These are phyloP conservation scores for Penicillium sp. DNA, from an alignment of 2,329 filamentous ascomycete genomes.

Conservation along the genomic window DNA sequence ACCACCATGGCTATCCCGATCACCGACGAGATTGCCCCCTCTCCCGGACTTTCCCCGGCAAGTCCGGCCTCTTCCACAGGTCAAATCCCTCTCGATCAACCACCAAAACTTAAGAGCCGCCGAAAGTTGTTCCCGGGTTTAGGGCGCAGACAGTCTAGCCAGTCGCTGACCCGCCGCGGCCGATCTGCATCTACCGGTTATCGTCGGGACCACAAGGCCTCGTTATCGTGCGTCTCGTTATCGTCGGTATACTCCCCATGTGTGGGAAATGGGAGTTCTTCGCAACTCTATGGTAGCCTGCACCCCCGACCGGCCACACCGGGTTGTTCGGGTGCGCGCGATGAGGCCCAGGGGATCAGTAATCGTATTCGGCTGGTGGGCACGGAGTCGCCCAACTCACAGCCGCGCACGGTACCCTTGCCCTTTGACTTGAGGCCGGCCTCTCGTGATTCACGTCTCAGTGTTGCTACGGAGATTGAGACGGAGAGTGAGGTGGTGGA, in stretches of 20 bases:
- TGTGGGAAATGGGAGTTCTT: conserved; percentile 52
- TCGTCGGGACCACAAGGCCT: conserved; percentile 58
- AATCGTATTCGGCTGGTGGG: conserved; percentile 54
- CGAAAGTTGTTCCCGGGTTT: conserved; percentile 68
- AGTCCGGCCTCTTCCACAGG: conserved; percentile 34
- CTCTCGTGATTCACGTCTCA: conserved; percentile 38
- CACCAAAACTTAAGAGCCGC: conserved; percentile 61
- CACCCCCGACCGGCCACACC: conserved; percentile 54
- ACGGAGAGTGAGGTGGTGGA: not conserved
- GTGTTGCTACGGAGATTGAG: not conserved
- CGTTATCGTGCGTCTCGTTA: conserved; percentile 62
- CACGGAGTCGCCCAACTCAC: conserved; percentile 40
- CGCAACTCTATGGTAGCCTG: conserved; percentile 54
- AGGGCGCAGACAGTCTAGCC: conserved; percentile 76
- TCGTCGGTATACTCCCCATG: conserved; percentile 52
- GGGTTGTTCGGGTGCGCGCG: conserved; percentile 42
- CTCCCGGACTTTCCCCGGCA: conserved; percentile 33
- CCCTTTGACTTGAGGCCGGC: conserved; percentile 58
- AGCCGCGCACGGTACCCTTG: conserved; percentile 55
- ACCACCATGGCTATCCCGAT: conserved; percentile 29
- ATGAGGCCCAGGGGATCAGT: conserved; percentile 50
- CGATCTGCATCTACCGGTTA: conserved; percentile 62
- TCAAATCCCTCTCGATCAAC: conserved; percentile 39
- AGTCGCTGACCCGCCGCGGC: conserved; percentile 62
- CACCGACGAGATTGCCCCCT: conserved; percentile 29